Percentiles rank a stretch among this genome's conserved stretches.
Evolutionary conservation across 495 filamentous ascomycete genomes (phyloP).

Genomic region (Tuber microsphaerosporum): DNA sequence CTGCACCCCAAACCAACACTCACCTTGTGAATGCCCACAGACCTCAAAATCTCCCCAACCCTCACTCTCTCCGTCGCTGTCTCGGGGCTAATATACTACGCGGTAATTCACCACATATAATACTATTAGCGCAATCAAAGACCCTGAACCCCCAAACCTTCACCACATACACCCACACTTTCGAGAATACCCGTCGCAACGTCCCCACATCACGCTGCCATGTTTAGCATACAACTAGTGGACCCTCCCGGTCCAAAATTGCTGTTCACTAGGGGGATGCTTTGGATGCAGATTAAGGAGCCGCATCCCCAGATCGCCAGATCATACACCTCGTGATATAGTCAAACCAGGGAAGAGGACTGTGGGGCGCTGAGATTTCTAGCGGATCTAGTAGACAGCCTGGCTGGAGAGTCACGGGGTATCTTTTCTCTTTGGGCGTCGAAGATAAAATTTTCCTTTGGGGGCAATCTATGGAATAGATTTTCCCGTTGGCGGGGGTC

Average conservation of each 20-base stretch:
- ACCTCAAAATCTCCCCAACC: neutral
- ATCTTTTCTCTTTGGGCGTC: slow-evolving; percentile 54
- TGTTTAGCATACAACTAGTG: slow-evolving; percentile 58
- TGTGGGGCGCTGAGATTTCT: slow-evolving; percentile 49
- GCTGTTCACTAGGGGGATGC: slow-evolving; percentile 51
- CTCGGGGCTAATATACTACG: slow-evolving; percentile 11
- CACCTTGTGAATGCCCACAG: neutral
- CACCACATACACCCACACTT: slow-evolving; percentile 57
- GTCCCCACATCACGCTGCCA: slow-evolving; percentile 51
- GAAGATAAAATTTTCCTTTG: slow-evolving; percentile 62
- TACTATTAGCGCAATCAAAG: slow-evolving; percentile 5
- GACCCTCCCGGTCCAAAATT: slow-evolving; percentile 36
- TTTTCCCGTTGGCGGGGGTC: slow-evolving; percentile 55
- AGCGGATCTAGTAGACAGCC: slow-evolving; percentile 51
- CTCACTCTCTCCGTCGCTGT: slow-evolving; percentile 12
- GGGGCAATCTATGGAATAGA: slow-evolving; percentile 67
- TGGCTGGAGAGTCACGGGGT: slow-evolving; percentile 50
- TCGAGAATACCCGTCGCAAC: slow-evolving; percentile 61
- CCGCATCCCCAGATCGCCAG: slow-evolving; percentile 82
- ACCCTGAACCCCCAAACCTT: slow-evolving; percentile 52
- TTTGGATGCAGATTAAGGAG: slow-evolving; percentile 88
- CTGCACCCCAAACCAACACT: slow-evolving; percentile 1
- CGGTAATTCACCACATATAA: slow-evolving; percentile 2
- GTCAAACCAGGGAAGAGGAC: slow-evolving; percentile 30
- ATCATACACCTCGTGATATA: slow-evolving; percentile 79